Conservation (phyloP, 805 yeast species). For the Saccharomycopsis capsularis region DNA sequence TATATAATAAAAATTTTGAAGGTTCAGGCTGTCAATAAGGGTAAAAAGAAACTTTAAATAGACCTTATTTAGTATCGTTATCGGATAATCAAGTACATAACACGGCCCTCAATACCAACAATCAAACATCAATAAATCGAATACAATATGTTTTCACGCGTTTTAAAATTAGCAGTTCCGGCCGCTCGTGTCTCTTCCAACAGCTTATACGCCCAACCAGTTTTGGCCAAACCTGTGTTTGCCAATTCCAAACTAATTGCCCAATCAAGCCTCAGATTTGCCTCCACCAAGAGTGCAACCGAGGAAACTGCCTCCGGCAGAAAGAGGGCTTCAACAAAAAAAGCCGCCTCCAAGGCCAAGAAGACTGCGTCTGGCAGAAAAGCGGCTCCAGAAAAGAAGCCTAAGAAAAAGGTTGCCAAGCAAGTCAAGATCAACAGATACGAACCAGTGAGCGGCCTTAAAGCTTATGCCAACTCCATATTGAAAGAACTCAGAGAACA, state of each 20-base stretch:
- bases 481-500: constrained; percentile 8
- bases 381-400: constrained; percentile 3
- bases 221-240: background rate
- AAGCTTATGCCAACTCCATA: constrained; percentile 11
- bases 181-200: background rate
- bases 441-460: constrained; percentile 1
- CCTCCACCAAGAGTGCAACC: background rate
- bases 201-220: background rate
- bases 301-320: background rate
- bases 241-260: background rate
- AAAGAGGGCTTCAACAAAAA: constrained; percentile 1
- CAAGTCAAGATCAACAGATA: constrained; percentile 3
- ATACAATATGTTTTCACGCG: too few relatives aligned
- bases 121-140: too few relatives aligned
- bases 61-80: too few relatives aligned
- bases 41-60: too few relatives aligned
- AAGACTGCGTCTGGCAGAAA: background rate
- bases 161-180: background rate
- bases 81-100: too few relatives aligned
- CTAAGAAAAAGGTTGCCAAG: constrained; percentile 9
- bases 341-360: constrained; percentile 3
- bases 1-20: too few relatives aligned
- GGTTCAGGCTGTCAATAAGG: too few relatives aligned
- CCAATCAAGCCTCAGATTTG: background rate
- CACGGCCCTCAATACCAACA: too few relatives aligned